Conservation (phyloP, 1,284 basidiomycete genomes). For the Puccinia sorghi region DNA sequence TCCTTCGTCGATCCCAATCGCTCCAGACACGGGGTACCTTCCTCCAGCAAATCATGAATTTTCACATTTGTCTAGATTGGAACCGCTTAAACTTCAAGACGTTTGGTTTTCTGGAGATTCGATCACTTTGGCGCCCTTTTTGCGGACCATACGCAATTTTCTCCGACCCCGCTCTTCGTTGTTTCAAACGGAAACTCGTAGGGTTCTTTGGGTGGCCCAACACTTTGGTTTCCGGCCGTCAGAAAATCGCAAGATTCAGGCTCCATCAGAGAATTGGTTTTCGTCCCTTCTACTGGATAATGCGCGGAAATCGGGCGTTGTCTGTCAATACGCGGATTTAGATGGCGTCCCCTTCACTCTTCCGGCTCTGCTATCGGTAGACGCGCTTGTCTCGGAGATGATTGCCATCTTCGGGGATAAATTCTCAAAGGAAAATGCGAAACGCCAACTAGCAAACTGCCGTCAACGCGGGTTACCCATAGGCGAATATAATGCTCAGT, state of each 20-base stretch:
- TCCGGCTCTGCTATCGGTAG: neutral
- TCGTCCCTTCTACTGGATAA: neutral
- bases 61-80: neutral
- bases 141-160: neutral
- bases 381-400: neutral
- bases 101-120: neutral
- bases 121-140: neutral
- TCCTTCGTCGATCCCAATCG: neutral
- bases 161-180: neutral
- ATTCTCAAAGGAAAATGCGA: constrained; percentile 2
- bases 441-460: neutral
- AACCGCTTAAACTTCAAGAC: neutral
- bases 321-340: constrained; percentile 1
- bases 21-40: neutral
- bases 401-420: neutral
- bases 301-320: neutral
- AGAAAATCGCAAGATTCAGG: neutral
- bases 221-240: neutral
- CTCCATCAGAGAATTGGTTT: constrained; percentile 11
- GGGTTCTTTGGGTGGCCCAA: neutral
- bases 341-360: neutral
- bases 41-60: neutral
- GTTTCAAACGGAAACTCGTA: neutral
- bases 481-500: constrained; percentile 9
- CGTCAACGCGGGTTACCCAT: neutral